Percentiles rank a stretch among this genome's conserved stretches.
Conservation (phyloP, 192 early-diverging fungal species). For the Coemansia sp. region DNA sequence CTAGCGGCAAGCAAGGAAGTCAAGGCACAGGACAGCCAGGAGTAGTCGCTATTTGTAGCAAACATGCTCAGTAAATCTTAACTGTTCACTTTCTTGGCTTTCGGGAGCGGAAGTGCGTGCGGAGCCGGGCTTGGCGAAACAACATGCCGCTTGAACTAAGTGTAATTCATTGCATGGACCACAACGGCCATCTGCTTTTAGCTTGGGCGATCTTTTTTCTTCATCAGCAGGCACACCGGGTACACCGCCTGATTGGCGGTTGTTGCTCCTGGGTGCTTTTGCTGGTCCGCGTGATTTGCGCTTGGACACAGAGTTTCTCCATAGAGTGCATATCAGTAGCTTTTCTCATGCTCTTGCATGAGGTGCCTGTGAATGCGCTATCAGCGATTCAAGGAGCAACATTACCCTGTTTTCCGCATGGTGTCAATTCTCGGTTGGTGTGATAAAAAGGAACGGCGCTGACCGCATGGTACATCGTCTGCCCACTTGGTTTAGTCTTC, state of each 20-base stretch:
- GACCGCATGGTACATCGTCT: neutral
- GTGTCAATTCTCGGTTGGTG: neutral
- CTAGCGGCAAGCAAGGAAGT: constrained; percentile 16
- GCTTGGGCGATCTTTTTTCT: neutral
- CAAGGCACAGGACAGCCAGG: neutral
- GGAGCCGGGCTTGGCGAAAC: neutral
- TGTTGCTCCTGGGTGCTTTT: neutral
- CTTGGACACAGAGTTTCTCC: neutral
- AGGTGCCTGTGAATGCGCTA: neutral
- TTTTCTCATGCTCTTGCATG: neutral
- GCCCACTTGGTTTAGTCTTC: neutral
- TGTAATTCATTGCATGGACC: neutral
- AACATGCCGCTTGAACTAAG: neutral
- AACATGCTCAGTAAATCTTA: neutral
- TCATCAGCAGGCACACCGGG: neutral
- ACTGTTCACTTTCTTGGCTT: neutral
- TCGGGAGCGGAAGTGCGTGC: neutral
- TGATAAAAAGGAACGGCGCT: neutral
- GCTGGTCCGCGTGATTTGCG: neutral
- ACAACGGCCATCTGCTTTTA: neutral
- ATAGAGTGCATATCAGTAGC: neutral
- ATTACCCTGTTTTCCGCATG: neutral
- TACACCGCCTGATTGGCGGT: neutral
- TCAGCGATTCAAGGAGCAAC: neutral
- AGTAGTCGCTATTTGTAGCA: neutral